Conservation (phyloP, 805 yeast genomes). For the Starmerella apis region DNA sequence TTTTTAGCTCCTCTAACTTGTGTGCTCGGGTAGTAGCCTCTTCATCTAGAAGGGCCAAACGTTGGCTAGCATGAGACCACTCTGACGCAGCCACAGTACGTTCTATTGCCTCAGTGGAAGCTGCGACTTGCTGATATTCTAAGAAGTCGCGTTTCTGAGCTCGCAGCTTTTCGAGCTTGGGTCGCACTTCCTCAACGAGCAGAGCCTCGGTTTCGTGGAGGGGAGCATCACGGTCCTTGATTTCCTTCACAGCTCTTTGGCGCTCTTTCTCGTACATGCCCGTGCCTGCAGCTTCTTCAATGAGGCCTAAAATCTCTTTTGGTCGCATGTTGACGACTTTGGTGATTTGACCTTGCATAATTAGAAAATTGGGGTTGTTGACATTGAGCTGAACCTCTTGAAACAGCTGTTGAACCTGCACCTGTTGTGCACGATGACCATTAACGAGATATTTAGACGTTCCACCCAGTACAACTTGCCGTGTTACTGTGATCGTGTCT, state of each 20-base stretch:
- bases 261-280: constrained; percentile 89
- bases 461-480: constrained; percentile 86
- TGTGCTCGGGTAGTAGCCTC: background rate
- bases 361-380: constrained; percentile 91
- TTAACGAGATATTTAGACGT: constrained; percentile 84
- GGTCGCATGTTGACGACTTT: constrained; percentile 96
- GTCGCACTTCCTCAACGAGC: constrained; percentile 80
- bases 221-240: constrained; percentile 82
- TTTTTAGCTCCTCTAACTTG: constrained; percentile 30
- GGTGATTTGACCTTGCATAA: constrained; percentile 98
- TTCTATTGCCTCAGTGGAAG: constrained; percentile 64
- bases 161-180: constrained; percentile 71
- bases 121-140: constrained; percentile 76
- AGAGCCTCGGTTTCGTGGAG: constrained; percentile 64
- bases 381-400: constrained; percentile 93
- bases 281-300: constrained; percentile 98
- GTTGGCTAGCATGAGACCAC: constrained; percentile 31
- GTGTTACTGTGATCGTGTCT: constrained; percentile 61
- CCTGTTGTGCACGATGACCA: constrained; percentile 94
- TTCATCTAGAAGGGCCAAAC: constrained; percentile 8
- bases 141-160: constrained; percentile 71
- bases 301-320: constrained; percentile 71
- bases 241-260: constrained; percentile 81
- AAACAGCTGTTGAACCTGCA: constrained; percentile 76
- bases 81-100: constrained; percentile 71